Conservation (phyloP, 106 monocot genomes). For the Platanthera zijinensis region DNA sequence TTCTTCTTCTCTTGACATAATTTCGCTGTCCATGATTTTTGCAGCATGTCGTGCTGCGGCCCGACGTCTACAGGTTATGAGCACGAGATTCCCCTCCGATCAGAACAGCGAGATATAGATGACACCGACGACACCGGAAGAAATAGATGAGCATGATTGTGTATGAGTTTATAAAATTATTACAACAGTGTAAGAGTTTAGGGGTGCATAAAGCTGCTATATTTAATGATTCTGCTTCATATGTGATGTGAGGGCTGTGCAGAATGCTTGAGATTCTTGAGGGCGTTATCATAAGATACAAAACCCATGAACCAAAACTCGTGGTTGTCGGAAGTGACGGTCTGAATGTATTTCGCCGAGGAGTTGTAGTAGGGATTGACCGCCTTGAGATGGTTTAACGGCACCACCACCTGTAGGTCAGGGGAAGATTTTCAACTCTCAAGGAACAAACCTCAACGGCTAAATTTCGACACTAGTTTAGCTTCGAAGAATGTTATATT, state of each 20-base stretch:
- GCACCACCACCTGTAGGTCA: constrained; percentile 48
- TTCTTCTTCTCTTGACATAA: background rate
- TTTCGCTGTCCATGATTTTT: background rate
- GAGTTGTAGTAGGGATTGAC: constrained; percentile 55
- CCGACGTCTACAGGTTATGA: constrained; percentile 1
- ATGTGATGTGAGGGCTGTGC: constrained; percentile 15
- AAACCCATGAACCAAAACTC: constrained; percentile 99
- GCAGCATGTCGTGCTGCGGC: constrained; percentile 56
- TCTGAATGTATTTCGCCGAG: constrained; percentile 77
- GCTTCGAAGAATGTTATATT: too few species aligned
- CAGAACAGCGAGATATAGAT: background rate
- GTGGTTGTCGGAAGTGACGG: constrained; percentile 46
- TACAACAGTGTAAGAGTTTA: too few species aligned
- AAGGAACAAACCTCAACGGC: too few species aligned
- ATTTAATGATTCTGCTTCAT: background rate
- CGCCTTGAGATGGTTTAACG: constrained; percentile 42
- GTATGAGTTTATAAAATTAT: background rate
- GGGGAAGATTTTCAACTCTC: background rate
- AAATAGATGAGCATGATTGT: background rate
- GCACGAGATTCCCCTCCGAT: background rate
- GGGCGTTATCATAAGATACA: constrained; percentile 83
- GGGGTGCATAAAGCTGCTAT: background rate
- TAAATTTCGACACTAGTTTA: too few species aligned
- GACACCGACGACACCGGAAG: background rate
- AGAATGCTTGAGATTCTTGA: constrained; percentile 59